These are phyloP conservation scores for Penicillium sp. DNA, from an alignment of 2,329 filamentous ascomycete species.

Conservation along the genomic window DNA sequence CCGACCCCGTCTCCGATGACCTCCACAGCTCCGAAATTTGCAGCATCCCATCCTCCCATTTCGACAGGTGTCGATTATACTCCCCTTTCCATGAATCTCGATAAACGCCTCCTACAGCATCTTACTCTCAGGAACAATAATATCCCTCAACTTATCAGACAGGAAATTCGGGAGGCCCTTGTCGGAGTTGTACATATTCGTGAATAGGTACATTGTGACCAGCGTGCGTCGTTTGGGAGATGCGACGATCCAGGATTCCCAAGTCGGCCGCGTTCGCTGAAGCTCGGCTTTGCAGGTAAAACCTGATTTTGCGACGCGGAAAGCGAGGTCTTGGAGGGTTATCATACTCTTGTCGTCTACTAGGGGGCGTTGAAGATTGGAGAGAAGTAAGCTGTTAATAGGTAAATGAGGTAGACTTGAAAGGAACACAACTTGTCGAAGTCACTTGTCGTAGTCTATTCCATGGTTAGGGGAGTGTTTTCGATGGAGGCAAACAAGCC, in stretches of 20 bases:
- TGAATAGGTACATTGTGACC: constrained; percentile 59
- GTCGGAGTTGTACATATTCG: constrained; percentile 52
- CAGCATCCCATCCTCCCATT: constrained; percentile 49
- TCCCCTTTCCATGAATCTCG: constrained; percentile 48
- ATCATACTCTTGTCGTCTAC: constrained; percentile 53
- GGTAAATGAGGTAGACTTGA: constrained; percentile 59
- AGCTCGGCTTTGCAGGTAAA: constrained; percentile 52
- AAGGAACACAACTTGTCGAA: constrained; percentile 50
- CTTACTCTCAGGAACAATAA: constrained; percentile 50
- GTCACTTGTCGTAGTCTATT: constrained; percentile 27
- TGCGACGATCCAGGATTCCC: constrained; percentile 60
- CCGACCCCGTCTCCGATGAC: constrained; percentile 36
- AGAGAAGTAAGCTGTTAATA: constrained; percentile 54
- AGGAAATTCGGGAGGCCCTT: constrained; percentile 54
- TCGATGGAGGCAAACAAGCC: not conserved
- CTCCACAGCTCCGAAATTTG: constrained; percentile 59
- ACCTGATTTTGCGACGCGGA: constrained; percentile 43
- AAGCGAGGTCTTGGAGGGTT: constrained; percentile 57
- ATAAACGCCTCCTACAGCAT: constrained; percentile 49
- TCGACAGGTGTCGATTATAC: constrained; percentile 50
- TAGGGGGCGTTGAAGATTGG: constrained; percentile 26
- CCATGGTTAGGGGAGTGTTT: not conserved
- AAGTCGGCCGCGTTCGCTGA: constrained; percentile 45
- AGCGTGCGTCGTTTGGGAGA: constrained; percentile 59
- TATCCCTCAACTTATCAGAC: constrained; percentile 52